Evolutionary conservation across 2,329 filamentous ascomycete genomes (phyloP).

Genomic region (Anthostomella pinea): DNA sequence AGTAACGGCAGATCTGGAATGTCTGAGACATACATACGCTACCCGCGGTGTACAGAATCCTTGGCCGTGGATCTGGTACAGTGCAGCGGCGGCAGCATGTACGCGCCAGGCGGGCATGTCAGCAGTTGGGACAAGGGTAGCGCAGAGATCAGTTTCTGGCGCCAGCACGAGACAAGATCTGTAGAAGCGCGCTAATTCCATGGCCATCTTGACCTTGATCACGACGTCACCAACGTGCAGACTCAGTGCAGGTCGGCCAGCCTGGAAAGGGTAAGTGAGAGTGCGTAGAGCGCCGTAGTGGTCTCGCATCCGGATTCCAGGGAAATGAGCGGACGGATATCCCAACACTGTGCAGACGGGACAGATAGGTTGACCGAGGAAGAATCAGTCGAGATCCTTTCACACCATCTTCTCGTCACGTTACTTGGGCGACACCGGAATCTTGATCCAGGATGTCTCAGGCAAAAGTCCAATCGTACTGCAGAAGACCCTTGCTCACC

Average conservation of each 20-base stretch:
- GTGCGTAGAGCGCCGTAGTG: constrained; percentile 1
- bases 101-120: too few species aligned
- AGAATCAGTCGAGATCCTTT: constrained; percentile 16
- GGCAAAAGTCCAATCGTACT: constrained; percentile 25
- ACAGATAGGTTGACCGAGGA: constrained; percentile 1
- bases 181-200: constrained; percentile 19
- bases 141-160: constrained; percentile 2
- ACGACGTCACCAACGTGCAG: constrained; percentile 17
- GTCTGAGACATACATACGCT: constrained; percentile 24
- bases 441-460: constrained; percentile 22
- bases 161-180: constrained; percentile 3
- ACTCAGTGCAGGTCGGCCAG: constrained; percentile 4
- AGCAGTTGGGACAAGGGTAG: too few species aligned
- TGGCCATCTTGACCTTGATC: constrained; percentile 11
- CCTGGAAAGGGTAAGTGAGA: constrained; percentile 2
- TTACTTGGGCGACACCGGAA: constrained; percentile 27
- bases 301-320: constrained; percentile 3
- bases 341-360: too few species aligned
- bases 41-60: constrained; percentile 7
- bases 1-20: constrained; percentile 16
- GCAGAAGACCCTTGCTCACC: constrained; percentile 29
- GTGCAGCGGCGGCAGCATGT: too few species aligned
- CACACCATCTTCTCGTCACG: constrained; percentile 30
- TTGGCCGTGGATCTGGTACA: constrained; percentile 3
- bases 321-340: constrained; percentile 4